phyloP scores from a whole-genome alignment of 2,329 filamentous ascomycete species.

The Epichloe scottii region DNA sequence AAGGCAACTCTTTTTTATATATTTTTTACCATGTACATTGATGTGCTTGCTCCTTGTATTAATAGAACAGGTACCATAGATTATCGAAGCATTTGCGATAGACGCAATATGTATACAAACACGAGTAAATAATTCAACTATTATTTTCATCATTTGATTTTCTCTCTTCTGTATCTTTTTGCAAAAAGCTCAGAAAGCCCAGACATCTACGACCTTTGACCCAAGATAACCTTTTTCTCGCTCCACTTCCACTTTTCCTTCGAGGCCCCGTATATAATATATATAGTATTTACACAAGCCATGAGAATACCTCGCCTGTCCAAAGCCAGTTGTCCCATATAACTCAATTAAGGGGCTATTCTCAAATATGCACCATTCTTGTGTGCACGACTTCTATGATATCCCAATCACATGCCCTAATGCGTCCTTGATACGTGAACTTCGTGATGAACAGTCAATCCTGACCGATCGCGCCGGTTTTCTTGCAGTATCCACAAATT shows the following conservation, averaged over 20 bases:
- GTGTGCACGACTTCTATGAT: conserved; percentile 6
- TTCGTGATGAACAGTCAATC: conserved; percentile 4
- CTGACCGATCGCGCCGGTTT: background rate
- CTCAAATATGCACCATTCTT: background rate
- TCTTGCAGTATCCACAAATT: background rate
- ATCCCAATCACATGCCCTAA: conserved; percentile 4
- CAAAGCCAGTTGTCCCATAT: background rate
- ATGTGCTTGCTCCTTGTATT: background rate
- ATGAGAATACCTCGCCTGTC: background rate
- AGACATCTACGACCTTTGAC: background rate
- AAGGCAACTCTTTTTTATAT: background rate
- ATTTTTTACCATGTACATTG: background rate
- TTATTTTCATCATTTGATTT: background rate
- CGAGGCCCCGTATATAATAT: background rate
- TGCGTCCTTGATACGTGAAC: conserved; percentile 5
- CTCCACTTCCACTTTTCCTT: background rate
- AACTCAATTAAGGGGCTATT: conserved; percentile 6
- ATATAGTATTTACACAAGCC: conserved; percentile 8
- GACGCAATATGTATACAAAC: too few relatives aligned
- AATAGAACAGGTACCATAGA: conserved; percentile 3
- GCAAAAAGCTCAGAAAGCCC: background rate
- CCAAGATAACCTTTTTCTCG: background rate
- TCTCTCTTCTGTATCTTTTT: background rate
- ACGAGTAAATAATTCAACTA: background rate
- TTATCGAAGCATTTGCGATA: too few relatives aligned